Evolutionary conservation across 2,329 filamentous ascomycete species (phyloP), one percentile per base, ranked within the genome.

Genomic region (Lachnellula occidentalis): DNA sequence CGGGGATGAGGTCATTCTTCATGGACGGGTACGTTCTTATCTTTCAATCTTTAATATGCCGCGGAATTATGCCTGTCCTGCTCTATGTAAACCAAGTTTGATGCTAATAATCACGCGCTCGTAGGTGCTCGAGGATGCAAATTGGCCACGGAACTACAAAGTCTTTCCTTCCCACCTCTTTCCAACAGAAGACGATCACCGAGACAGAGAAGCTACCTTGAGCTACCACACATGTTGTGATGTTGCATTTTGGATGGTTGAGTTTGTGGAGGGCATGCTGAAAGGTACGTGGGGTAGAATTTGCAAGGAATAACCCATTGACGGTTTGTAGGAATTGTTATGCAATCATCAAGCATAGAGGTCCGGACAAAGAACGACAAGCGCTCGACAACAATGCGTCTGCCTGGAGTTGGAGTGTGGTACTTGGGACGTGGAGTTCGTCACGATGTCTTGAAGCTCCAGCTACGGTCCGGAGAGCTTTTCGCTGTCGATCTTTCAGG

Each of bases 361-460:
- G 21, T 41, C 12, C n/a, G 27, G 2, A 46, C 34, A 5, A 52
- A 47, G 34, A 47, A 47, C 34, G 34, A 49, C 34, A 45, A 43
- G 7, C 41, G 7, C 8, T 17, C 5, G 11, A 24, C 19, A 43
- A 43, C 4, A 11, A n/a, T 43, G 11, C 6, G 11, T 15, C 5
- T 11, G 5, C 41, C 41, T 43, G 5, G 4, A 43, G n/a, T 5
- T 0, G 5, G 4, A 43, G n/a, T 5, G 1, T 12, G 5, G 19
- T 12, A 22, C 19, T 3, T 43, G 11, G 19, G 41, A 43, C 19
- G 17, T 15, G 3, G 2, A 43, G 41, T 43, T 19, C 51, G 27
- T 31, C 27, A 48, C 24, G 36, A 53, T 9, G 17, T 53, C 22
- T 11, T 53, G 21, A 53, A 53, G 31, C 34, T 53, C 45, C 48